Evolutionary conservation across 345 rosid species (phyloP).

Genomic region (Aethionema arabicum): DNA sequence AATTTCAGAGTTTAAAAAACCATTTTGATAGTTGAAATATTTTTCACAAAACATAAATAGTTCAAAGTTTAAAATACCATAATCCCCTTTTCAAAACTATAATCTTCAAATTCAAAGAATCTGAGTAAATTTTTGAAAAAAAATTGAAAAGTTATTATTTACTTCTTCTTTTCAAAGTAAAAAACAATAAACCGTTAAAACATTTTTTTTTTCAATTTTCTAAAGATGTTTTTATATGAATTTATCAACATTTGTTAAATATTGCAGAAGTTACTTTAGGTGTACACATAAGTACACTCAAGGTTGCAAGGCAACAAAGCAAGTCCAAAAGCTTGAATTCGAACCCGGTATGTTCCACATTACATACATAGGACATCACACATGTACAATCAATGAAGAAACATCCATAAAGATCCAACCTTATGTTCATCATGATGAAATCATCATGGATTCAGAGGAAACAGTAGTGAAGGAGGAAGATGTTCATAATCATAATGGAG

Average conservation of each 20-base stretch:
- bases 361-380: conserved; percentile 63
- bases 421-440: conserved; percentile 33
- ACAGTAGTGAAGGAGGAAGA: conserved; percentile 31
- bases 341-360: conserved; percentile 46
- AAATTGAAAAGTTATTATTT: too few species aligned
- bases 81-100: too few species aligned
- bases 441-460: conserved; percentile 28
- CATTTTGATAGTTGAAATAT: too few species aligned
- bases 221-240: not conserved
- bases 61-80: too few species aligned
- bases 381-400: conserved; percentile 46
- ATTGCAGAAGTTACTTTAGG: conserved; percentile 77
- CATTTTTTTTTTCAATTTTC: not conserved
- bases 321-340: conserved; percentile 65
- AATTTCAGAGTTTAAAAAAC: too few species aligned
- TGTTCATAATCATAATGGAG: conserved; percentile 24
- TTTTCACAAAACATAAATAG: too few species aligned
- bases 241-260: not conserved
- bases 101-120: too few species aligned
- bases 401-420: conserved; percentile 2
- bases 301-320: conserved; percentile 76
- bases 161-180: too few species aligned
- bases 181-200: not conserved
- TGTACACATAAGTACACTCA: conserved; percentile 71
- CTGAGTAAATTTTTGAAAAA: too few species aligned